A percentile compares a stretch with the other conserved stretches of the same genome.
Evolutionary conservation across 768 basidiomycete genomes (phyloP).

Genomic region (Naematelia aurantialba): DNA sequence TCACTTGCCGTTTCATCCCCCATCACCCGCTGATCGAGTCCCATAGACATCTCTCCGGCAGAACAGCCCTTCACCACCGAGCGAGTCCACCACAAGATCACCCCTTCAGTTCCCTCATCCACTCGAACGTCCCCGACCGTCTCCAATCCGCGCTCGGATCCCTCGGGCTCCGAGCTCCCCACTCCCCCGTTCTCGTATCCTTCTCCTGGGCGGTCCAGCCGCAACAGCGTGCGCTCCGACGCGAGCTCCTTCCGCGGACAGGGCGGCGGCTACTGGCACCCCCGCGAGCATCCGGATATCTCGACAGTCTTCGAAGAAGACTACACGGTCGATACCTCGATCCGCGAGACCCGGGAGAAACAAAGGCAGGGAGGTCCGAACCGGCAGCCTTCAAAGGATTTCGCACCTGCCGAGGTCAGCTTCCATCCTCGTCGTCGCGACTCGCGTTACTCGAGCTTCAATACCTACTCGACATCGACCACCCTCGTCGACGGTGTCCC

Average conservation of each 20-base stretch:
- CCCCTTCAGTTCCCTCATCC: conserved; percentile 27
- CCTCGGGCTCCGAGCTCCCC: conserved; percentile 1
- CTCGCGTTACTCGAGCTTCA: not conserved
- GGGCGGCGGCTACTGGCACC: conserved; percentile 8
- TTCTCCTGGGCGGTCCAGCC: conserved; percentile 18
- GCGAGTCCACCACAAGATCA: conserved; percentile 15
- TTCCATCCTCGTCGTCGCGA: not conserved
- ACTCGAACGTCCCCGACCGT: conserved; percentile 18
- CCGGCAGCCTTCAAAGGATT: not conserved
- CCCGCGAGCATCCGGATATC: conserved; percentile 34
- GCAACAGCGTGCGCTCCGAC: conserved; percentile 24
- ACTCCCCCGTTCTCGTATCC: conserved; percentile 3
- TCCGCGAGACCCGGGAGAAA: not conserved
- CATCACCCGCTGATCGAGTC: no score
- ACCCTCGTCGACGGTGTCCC: not conserved
- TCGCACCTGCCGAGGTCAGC: not conserved
- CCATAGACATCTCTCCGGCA: no score
- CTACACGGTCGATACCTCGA: conserved; percentile 11
- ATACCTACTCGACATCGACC: conserved; percentile 3
- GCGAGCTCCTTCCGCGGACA: conserved; percentile 22
- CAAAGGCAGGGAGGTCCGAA: not conserved
- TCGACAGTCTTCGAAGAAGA: conserved; percentile 45
- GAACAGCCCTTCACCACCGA: not conserved
- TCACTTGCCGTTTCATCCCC: no score
- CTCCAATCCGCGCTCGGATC: conserved; percentile 3